These are phyloP conservation scores for Fusarium humuli DNA, from an alignment of 2,329 filamentous ascomycete genomes.

Conservation along the genomic window DNA sequence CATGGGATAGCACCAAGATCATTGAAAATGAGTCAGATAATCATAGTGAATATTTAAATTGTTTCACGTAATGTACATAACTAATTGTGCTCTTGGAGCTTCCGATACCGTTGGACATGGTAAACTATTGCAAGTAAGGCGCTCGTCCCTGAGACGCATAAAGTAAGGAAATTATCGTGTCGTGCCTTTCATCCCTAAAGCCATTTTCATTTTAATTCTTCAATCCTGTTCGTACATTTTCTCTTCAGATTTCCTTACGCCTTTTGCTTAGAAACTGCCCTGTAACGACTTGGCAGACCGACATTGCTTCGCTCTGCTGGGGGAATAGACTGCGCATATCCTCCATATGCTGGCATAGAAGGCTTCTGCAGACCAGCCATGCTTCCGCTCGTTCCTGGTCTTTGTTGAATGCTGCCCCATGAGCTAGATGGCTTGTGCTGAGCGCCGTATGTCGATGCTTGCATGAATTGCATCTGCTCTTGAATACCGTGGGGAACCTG, in stretches of 20 bases:
- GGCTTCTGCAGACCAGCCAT: not conserved
- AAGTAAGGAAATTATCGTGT: not conserved
- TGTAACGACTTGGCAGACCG: slow-evolving; percentile 28
- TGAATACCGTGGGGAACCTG: slow-evolving; percentile 20
- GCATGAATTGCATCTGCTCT: slow-evolving; percentile 23
- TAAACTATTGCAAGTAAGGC: not conserved
- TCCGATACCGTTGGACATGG: not conserved
- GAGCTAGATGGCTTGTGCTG: slow-evolving; percentile 1
- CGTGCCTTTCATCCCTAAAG: not conserved
- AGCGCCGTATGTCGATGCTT: not conserved
- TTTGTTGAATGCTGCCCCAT: not conserved
- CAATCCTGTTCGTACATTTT: not conserved
- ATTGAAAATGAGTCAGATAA: not conserved
- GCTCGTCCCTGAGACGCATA: not conserved
- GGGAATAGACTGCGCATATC: slow-evolving; percentile 20
- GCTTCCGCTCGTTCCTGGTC: slow-evolving; percentile 3
- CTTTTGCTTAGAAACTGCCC: slow-evolving; percentile 18
- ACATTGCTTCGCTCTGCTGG: slow-evolving; percentile 26
- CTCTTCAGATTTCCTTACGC: not conserved
- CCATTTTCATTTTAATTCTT: not conserved
- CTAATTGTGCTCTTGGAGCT: not conserved
- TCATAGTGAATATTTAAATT: not conserved
- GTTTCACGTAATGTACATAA: not conserved
- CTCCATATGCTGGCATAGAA: slow-evolving; percentile 22
- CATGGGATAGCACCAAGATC: rapidly evolving